Evolutionary conservation across 768 basidiomycete species (phyloP).

Genomic region (Termitomyces sp.): DNA sequence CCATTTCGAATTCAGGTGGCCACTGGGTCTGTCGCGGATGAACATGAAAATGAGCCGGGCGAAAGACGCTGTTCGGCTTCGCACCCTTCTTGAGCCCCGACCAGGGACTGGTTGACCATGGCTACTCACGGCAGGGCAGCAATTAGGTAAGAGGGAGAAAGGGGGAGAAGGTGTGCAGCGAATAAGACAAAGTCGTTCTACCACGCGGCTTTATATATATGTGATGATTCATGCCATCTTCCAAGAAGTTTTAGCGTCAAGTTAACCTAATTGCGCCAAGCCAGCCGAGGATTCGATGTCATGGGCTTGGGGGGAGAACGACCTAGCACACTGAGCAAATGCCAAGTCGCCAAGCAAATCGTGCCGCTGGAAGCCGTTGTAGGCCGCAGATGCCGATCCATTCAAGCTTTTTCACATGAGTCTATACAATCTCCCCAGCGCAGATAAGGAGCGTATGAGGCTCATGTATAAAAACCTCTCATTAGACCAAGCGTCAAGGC

Average conservation of each 20-base stretch:
- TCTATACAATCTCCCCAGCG: neutral
- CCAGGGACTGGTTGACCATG: neutral
- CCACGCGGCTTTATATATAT: constrained; percentile 11
- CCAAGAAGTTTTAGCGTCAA: constrained; percentile 17
- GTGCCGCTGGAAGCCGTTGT: neutral
- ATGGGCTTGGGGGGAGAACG: neutral
- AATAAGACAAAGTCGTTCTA: neutral
- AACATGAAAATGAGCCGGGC: neutral
- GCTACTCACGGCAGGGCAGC: neutral
- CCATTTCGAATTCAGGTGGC: constrained; percentile 30
- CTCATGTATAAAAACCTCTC: neutral
- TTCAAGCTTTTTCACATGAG: neutral
- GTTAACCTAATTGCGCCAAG: constrained; percentile 7
- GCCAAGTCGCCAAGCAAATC: constrained; percentile 15
- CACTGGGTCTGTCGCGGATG: constrained; percentile 20
- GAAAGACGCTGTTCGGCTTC: neutral
- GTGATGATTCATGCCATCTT: constrained; percentile 8
- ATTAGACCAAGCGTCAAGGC: neutral
- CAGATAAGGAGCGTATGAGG: neutral
- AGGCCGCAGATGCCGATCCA: neutral
- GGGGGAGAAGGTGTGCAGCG: neutral
- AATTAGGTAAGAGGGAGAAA: neutral
- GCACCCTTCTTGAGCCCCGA: neutral
- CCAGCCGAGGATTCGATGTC: constrained; percentile 5
- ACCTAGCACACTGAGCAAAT: constrained; percentile 3